Base-by-base conservation (phyloP, 805 yeast genomes). In the Candida silvatica region DNA sequence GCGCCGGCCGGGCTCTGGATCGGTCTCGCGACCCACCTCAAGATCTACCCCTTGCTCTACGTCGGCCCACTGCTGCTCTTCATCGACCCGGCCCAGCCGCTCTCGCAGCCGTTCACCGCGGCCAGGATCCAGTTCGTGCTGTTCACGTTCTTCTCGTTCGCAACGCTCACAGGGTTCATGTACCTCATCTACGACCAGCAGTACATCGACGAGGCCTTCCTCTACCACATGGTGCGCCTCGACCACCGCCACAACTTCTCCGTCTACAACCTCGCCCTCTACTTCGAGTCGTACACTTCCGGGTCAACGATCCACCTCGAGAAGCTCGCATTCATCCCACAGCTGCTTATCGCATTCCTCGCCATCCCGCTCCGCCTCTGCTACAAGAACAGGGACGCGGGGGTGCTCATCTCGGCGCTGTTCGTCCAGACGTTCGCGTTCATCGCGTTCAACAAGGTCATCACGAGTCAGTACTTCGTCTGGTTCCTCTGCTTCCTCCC, bases 211-310 rank as follows among this genome's bases (percentile, higher is more conserved):
- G 83, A 90, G 46, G 71, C 96, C 0, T 87, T 84, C 52, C 51
- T 86, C 4, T 88, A 90, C 53, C 98, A 90, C 56, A 60, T 90
- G 28, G 65, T 73, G 6, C 66, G 98, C 40, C 58, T 85, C 4
- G 98, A 92, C 55, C 98, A 92, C 56, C 73, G 98, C 32, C 98
- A 92, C 59, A 92, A 92, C 58, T 92, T 92, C 52, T 84, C 95
- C 4, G 64, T 88, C 2, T 92, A 88, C 70, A 83, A 88, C 54
- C 62, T 85, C 9, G 62, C 79, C 17, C 61, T 92, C 27, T 82
- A 81, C 54, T 73, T 70, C 51, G 69, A 69, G 31, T 77, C 87
- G 2, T 64, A 65, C 14, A 34, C 44, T 6, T 32, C 38, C 5
- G 14, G 28, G 4, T 47, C 53, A 5, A 29, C 44, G 14, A 28